Conservation (phyloP, 495 filamentous ascomycete species). For the Podospora appendiculata region DNA sequence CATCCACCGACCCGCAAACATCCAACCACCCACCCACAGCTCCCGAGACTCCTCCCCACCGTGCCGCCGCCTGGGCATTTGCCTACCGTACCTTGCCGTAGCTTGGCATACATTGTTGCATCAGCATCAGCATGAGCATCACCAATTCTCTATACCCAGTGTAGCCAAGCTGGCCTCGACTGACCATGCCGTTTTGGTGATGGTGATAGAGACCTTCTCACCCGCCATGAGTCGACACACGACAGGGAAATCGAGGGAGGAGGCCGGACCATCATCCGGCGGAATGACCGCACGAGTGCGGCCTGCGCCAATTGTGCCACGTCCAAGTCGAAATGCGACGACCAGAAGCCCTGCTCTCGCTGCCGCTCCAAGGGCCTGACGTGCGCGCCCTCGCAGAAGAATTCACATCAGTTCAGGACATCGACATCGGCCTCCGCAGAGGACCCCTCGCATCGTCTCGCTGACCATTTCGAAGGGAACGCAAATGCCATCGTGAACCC, state of each 20-base stretch:
- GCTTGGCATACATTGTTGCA: too few relatives aligned
- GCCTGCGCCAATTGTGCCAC: slow-evolving; percentile 14
- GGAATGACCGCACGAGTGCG: slow-evolving; percentile 12
- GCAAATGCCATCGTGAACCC: too few relatives aligned
- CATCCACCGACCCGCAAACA: neutral
- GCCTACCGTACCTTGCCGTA: too few relatives aligned
- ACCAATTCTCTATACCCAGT: too few relatives aligned
- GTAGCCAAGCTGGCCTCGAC: too few relatives aligned
- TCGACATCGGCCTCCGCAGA: neutral
- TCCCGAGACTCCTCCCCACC: neutral
- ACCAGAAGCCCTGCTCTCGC: slow-evolving; percentile 18
- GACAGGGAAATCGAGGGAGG: slow-evolving; percentile 13
- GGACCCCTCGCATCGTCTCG: too few relatives aligned
- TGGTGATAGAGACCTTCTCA: slow-evolving; percentile 13
- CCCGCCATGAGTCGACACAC: slow-evolving; percentile 17
- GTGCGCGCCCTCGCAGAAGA: slow-evolving; percentile 9
- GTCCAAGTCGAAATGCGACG: slow-evolving; percentile 19
- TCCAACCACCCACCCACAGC: neutral
- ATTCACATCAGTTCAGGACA: neutral
- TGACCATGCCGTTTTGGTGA: too few relatives aligned
- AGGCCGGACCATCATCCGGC: slow-evolving; percentile 12
- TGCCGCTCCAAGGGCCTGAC: slow-evolving; percentile 9
- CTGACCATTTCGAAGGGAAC: too few relatives aligned
- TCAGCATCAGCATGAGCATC: too few relatives aligned
- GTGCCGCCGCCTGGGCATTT: neutral